A percentile compares a stretch with the other conserved stretches of the same genome.
Evolutionary conservation across 2,329 filamentous ascomycete genomes (phyloP).

Genomic region (Fusarium tanahbumbuense): DNA sequence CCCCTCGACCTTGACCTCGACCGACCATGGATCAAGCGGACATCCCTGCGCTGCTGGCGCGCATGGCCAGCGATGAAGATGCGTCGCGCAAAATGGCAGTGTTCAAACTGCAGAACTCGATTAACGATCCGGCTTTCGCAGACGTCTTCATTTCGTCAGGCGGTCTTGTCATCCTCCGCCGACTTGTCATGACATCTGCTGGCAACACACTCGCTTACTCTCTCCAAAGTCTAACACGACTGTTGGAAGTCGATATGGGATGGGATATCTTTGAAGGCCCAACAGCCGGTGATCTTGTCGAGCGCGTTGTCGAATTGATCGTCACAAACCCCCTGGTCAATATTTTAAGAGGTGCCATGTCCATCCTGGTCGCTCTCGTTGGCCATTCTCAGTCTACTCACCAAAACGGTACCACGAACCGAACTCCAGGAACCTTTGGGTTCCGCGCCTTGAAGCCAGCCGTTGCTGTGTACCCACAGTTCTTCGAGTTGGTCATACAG

Average conservation of each 20-base stretch:
- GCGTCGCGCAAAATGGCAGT: conserved; percentile 97
- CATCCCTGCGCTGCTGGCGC: conserved; percentile 72
- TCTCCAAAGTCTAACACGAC: conserved; percentile 84
- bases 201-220: conserved; percentile 98
- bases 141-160: conserved; percentile 95
- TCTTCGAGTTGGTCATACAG: conserved; percentile 92
- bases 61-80: conserved; percentile 79
- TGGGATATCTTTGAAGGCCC: conserved; percentile 86
- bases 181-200: conserved; percentile 83
- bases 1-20: conserved; percentile 1
- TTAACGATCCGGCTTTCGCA: conserved; percentile 95
- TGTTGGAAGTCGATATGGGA: conserved; percentile 96
- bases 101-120: conserved; percentile 95
- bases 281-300: conserved; percentile 73
- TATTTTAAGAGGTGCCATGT: conserved; percentile 96
- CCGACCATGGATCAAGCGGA: conserved; percentile 71
- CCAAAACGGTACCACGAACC: conserved; percentile 50
- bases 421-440: conserved; percentile 75
- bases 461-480: conserved; percentile 90
- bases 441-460: conserved; percentile 93
- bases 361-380: conserved; percentile 92
- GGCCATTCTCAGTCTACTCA: conserved; percentile 78
- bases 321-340: conserved; percentile 97
- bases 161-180: conserved; percentile 82
- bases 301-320: conserved; percentile 88